Evolutionary conservation across 2,329 filamentous ascomycete genomes (phyloP).

Genomic region (Nigrospora oryzae): DNA sequence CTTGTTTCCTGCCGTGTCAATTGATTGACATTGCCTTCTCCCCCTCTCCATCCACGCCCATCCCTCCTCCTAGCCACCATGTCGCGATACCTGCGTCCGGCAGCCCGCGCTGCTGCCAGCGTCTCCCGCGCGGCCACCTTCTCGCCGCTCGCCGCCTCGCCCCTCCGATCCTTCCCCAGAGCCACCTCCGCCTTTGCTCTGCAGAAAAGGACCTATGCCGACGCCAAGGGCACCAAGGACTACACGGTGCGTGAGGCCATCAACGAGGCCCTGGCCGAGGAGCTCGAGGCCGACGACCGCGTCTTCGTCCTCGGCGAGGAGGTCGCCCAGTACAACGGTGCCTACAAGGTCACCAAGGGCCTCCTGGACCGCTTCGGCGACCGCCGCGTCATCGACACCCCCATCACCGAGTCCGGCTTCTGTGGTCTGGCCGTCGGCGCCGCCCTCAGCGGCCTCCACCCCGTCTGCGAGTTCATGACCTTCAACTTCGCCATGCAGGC

Average conservation of each 20-base stretch:
- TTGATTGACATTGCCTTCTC: not conserved
- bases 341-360: slow-evolving; percentile 99
- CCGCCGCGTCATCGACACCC: slow-evolving; percentile 94
- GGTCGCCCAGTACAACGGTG: slow-evolving; percentile 99
- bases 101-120: slow-evolving; percentile 37
- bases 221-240: slow-evolving; percentile 60
- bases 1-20: not conserved
- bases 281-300: slow-evolving; percentile 89
- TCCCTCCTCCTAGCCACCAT: slow-evolving; percentile 19
- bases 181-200: slow-evolving; percentile 25
- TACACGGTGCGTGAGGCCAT: slow-evolving; percentile 95
- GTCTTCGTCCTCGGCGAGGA: slow-evolving; percentile 96
- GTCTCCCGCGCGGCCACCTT: slow-evolving; percentile 24
- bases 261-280: slow-evolving; percentile 96
- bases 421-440: slow-evolving; percentile 88
- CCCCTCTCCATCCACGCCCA: slow-evolving; percentile 2
- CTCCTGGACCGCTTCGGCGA: slow-evolving; percentile 95
- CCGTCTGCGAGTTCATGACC: slow-evolving; percentile 99
- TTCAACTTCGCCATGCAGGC: slow-evolving; percentile 99
- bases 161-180: slow-evolving; percentile 25
- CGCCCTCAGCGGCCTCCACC: slow-evolving; percentile 87
- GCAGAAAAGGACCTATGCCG: slow-evolving; percentile 48
- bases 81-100: slow-evolving; percentile 44
- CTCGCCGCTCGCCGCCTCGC: slow-evolving; percentile 22
- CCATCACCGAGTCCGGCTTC: slow-evolving; percentile 97